Conservation (phyloP, 306 rosid genomes). For the Chamaecrista fasciculata region DNA sequence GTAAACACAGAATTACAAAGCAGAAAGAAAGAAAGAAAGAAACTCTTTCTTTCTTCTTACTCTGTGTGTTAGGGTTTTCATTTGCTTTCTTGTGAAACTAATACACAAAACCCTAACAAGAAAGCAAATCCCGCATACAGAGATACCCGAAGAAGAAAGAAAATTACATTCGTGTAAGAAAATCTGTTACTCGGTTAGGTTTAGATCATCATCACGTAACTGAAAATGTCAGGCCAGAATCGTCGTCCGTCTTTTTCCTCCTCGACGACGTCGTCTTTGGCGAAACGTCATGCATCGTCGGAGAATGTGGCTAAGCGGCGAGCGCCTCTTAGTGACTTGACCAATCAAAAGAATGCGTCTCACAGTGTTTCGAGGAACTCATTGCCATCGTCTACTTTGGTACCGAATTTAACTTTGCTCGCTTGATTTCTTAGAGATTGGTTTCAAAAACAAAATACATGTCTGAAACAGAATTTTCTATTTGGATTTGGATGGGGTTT, state of each 20-base stretch:
- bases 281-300: constrained; percentile 66
- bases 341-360: constrained; percentile 53
- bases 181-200: constrained; percentile 29
- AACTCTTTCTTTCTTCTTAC: neutral
- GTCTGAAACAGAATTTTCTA: neutral
- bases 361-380: constrained; percentile 42
- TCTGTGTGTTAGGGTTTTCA: neutral
- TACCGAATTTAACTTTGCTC: constrained; percentile 14
- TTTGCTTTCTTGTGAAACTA: constrained; percentile 37
- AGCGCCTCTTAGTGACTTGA: constrained; percentile 76
- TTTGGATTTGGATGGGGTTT: neutral
- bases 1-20: neutral
- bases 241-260: constrained; percentile 80
- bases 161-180: neutral
- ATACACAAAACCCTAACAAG: constrained; percentile 14
- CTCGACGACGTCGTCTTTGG: constrained; percentile 73
- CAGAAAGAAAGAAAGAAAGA: too few species aligned
- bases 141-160: neutral
- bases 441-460: neutral
- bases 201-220: neutral
- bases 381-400: constrained; percentile 46
- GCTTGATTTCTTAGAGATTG: neutral
- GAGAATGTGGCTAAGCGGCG: constrained; percentile 70
- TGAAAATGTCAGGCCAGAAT: constrained; percentile 58
- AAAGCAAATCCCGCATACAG: neutral